These are phyloP conservation scores for Furcasterigmium furcatum DNA, from an alignment of 2,329 filamentous ascomycete species.

Conservation along the genomic window DNA sequence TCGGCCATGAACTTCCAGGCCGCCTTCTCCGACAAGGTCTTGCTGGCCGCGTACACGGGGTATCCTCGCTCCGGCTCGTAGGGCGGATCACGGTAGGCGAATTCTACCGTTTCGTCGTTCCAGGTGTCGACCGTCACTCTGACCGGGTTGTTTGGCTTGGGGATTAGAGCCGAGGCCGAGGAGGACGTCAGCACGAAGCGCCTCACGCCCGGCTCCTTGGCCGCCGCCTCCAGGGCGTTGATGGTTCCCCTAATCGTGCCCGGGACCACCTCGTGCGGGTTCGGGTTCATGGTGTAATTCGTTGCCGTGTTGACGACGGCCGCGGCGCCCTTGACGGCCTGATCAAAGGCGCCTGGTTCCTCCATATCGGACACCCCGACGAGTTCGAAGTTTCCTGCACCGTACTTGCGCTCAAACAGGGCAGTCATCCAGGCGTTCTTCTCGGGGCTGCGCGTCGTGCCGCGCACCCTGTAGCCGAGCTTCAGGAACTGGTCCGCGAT, in stretches of 20 bases:
- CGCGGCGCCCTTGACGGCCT: constrained; percentile 21
- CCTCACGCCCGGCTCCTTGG: constrained; percentile 26
- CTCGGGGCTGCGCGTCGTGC: constrained; percentile 31
- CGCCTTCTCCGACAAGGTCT: constrained; percentile 29
- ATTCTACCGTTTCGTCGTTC: constrained; percentile 26
- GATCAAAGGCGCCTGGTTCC: constrained; percentile 17
- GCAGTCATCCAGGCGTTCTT: constrained; percentile 27
- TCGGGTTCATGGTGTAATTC: constrained; percentile 23
- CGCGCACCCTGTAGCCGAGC: constrained; percentile 39
- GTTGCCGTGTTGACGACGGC: constrained; percentile 33
- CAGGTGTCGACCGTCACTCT: constrained; percentile 23
- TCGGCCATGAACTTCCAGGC: constrained; percentile 33
- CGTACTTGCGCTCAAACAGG: constrained; percentile 26
- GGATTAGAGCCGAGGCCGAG: constrained; percentile 16
- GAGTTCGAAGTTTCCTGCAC: constrained; percentile 27
- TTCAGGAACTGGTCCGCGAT: constrained; percentile 32
- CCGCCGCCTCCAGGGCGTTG: constrained; percentile 28
- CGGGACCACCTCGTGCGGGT: constrained; percentile 37
- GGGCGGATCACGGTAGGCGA: constrained; percentile 31
- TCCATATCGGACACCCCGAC: constrained; percentile 28
- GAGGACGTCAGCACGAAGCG: constrained; percentile 38
- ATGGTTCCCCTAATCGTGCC: constrained; percentile 20
- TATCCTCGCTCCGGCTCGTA: constrained; percentile 21
- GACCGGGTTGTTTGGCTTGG: constrained; percentile 13
- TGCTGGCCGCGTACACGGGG: constrained; percentile 33